Conservation (phyloP, 2,329 filamentous ascomycete genomes). For the Neospermospora avenae region DNA sequence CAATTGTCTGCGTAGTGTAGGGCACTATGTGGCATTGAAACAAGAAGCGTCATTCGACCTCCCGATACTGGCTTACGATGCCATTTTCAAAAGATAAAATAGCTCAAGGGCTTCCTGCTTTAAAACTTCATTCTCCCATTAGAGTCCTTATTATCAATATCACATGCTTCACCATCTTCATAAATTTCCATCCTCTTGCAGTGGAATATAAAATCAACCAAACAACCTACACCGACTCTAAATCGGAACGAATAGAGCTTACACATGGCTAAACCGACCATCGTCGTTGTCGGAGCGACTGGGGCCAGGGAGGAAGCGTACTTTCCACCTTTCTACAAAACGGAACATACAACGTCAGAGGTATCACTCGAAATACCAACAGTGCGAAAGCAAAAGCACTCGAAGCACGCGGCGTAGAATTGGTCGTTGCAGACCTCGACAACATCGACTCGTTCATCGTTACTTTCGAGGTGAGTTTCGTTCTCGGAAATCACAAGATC, state of each 20-base stretch:
- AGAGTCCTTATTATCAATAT: no score
- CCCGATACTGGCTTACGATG: no score
- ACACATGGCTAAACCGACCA: conserved; percentile 24
- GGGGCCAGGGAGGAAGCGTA: conserved; percentile 49
- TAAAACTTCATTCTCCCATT: no score
- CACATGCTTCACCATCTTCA: no score
- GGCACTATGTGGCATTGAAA: no score
- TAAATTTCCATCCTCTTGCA: background rate
- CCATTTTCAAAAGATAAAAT: no score
- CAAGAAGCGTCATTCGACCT: no score
- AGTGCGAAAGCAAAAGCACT: conserved; percentile 42
- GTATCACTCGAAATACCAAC: conserved; percentile 42
- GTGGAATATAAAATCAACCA: background rate
- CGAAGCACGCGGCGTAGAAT: conserved; percentile 39
- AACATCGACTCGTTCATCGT: conserved; percentile 38
- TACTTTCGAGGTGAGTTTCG: conserved; percentile 37
- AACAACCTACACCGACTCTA: background rate
- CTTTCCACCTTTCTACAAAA: conserved; percentile 41
- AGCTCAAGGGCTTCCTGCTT: no score
- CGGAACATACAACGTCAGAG: conserved; percentile 41
- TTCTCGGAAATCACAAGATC: background rate
- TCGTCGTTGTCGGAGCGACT: conserved; percentile 45
- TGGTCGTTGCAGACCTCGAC: conserved; percentile 43
- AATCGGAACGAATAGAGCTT: background rate
- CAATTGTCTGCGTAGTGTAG: no score